Base-by-base conservation (phyloP, 2,329 filamentous ascomycete species). In the Dactylonectria estremocensis region DNA sequence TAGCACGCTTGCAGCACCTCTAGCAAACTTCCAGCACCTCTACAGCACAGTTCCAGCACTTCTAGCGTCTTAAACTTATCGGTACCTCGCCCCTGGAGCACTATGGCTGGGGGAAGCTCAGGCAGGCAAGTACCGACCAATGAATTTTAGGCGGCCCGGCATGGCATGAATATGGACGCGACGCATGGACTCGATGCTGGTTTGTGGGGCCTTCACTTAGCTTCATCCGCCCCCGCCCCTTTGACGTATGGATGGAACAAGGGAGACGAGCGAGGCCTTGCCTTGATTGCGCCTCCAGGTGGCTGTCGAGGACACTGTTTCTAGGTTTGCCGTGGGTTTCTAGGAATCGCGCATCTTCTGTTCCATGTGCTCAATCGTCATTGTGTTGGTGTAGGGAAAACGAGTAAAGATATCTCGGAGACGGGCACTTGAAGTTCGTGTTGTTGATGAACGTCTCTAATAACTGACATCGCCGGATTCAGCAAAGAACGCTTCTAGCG, bases 211-310 rank as follows among this genome's bases (percentile, higher is more conserved):
- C 22, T 18, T 60, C 43, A 61, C 24, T 53, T 61, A 40, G 33
- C 33, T 60, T 31, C 52, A 35, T 58, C 33, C 43, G 33, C 48
- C 53, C 56, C 63, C 57, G 52, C 57, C 63, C 57, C 57, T 66
- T 66, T 66, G 57, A 66, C 52, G 45, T 66, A 66, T 66, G 63
- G 40, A 66, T 66, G 63, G 40, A 45, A 14, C 49, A 53, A 59
- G 62, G 62, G 62, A 53, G 62, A 59, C 55, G 48, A 59, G 62
- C 55, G 48, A 59, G 62, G 54, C 62, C 55, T 54, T 35, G 5
- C 24, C 24, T 7, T 28, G 53, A 57, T n/a, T 14, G 40, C 24
- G 24, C 24, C 7, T 7, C 24, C 4, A 28, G 49, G 61, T 52
- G 28, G 16, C 35, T 54, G 61, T 52, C n/a, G 49, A 33, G 35